Conservation (phyloP, 2,329 filamentous ascomycete genomes). For the Exutisphaerella laricina region DNA sequence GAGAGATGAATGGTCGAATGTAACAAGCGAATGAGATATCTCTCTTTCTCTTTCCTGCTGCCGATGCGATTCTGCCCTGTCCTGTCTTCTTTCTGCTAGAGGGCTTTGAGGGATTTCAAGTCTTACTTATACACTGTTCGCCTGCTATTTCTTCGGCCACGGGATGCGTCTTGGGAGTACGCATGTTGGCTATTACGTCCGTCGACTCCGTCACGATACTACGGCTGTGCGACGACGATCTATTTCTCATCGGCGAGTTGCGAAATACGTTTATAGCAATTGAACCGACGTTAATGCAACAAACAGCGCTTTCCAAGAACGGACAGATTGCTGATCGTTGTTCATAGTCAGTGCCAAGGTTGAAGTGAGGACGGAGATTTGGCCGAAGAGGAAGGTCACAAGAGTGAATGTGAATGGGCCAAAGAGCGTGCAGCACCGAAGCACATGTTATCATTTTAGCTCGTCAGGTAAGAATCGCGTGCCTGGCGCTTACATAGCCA, state of each 20-base stretch:
- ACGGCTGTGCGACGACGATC: slow-evolving; percentile 5
- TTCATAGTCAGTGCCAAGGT: background rate
- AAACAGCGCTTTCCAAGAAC: background rate
- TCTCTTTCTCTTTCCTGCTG: slow-evolving; percentile 2
- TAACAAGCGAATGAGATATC: slow-evolving; percentile 1
- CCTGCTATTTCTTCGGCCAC: slow-evolving; percentile 1
- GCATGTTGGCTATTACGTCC: background rate
- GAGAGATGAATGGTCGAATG: too few relatives aligned
- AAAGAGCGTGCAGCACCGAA: slow-evolving; percentile 14
- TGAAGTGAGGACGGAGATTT: slow-evolving; percentile 15
- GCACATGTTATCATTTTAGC: slow-evolving; percentile 14
- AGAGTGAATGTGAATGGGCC: too few relatives aligned
- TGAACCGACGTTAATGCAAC: slow-evolving; percentile 3
- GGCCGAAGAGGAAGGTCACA: background rate
- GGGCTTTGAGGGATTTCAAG: slow-evolving; percentile 8
- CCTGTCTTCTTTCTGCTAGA: background rate
- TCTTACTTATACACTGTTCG: background rate
- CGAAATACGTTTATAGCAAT: slow-evolving; percentile 1
- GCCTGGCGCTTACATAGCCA: slow-evolving; percentile 6
- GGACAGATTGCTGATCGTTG: background rate
- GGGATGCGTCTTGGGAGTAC: background rate
- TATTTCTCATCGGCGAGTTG: slow-evolving; percentile 1
- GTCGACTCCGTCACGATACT: background rate
- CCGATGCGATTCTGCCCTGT: background rate
- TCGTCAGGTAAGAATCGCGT: background rate